Percentiles rank a stretch among this genome's conserved stretches.
Evolutionary conservation across 306 rosid genomes (phyloP).

Genomic region (Quercus wislizeni): DNA sequence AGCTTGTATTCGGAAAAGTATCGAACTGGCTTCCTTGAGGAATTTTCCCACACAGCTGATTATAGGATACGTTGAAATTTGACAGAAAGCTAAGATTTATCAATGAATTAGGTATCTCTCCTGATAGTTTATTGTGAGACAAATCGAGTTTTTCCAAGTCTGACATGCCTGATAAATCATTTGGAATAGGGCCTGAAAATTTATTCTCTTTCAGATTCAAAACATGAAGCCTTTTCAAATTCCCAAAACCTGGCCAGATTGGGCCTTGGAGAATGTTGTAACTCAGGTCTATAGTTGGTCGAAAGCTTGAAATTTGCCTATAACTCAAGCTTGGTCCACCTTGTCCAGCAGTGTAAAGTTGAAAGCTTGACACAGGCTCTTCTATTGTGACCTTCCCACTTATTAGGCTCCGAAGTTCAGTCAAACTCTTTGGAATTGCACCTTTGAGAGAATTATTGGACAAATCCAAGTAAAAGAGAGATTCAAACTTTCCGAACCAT

Average conservation of each 20-base stretch:
- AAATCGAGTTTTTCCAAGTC: constrained; percentile 6
- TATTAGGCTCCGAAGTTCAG: constrained; percentile 1
- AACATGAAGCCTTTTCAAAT: constrained; percentile 22
- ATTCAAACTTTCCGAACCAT: too few species aligned
- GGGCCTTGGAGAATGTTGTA: background rate
- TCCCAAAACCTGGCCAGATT: constrained; percentile 34
- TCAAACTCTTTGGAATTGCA: constrained; percentile 17
- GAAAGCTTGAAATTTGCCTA: too few species aligned
- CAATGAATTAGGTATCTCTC: constrained; percentile 25
- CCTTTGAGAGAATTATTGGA: too few species aligned
- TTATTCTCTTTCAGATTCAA: constrained; percentile 7
- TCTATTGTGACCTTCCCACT: background rate
- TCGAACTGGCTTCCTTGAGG: constrained; percentile 25
- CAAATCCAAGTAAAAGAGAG: too few species aligned
- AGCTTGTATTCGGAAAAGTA: constrained; percentile 7
- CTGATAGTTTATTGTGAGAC: constrained; percentile 28
- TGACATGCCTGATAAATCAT: background rate
- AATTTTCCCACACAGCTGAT: constrained; percentile 17
- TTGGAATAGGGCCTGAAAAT: constrained; percentile 22
- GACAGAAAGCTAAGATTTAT: constrained; percentile 26
- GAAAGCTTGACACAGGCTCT: background rate
- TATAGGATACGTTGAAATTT: constrained; percentile 25
- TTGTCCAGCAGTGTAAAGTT: constrained; percentile 2
- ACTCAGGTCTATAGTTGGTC: too few species aligned
- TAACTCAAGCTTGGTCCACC: background rate